phyloP scores from a whole-genome alignment of 768 basidiomycete genomes.

The Auriscalpium microsporum region DNA sequence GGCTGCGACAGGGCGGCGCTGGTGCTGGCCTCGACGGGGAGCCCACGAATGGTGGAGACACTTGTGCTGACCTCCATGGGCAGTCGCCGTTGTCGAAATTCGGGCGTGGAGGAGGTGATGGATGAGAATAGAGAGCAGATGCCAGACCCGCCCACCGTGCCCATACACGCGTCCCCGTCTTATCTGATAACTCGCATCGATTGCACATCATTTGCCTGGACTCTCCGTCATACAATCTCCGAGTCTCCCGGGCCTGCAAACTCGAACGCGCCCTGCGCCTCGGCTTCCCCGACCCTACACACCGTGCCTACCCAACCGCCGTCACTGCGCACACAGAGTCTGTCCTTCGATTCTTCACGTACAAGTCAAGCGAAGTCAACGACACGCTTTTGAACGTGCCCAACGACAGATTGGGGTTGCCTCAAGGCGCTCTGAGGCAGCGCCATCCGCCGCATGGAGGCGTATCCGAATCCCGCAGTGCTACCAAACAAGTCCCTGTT shows the following conservation, averaged over 20 bases:
- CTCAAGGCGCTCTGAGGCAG: constrained; percentile 2
- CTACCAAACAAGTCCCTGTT: constrained; percentile 22
- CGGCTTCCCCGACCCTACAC: constrained; percentile 21
- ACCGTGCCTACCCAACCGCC: constrained; percentile 26
- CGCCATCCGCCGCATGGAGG: constrained; percentile 1
- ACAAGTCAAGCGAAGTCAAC: constrained; percentile 24
- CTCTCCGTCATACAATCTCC: too few relatives aligned
- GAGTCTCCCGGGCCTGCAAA: too few relatives aligned
- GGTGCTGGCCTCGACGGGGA: background rate
- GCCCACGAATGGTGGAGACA: constrained; percentile 9
- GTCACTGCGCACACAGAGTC: constrained; percentile 23
- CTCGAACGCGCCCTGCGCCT: constrained; percentile 1
- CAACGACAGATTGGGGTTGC: constrained; percentile 26
- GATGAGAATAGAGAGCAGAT: too few relatives aligned
- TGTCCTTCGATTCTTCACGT: constrained; percentile 21
- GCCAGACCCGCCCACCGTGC: too few relatives aligned
- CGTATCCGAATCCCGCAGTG: constrained; percentile 26
- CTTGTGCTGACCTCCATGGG: constrained; percentile 4
- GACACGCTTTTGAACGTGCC: constrained; percentile 23
- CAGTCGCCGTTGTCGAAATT: too few relatives aligned
- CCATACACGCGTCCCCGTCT: too few relatives aligned
- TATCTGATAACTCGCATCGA: too few relatives aligned
- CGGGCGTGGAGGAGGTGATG: too few relatives aligned
- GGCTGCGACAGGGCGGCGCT: constrained; percentile 28
- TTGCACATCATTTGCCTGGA: too few relatives aligned